These are phyloP conservation scores for Rhynchosporium secalis DNA, from an alignment of 2,329 filamentous ascomycete species.

Conservation along the genomic window DNA sequence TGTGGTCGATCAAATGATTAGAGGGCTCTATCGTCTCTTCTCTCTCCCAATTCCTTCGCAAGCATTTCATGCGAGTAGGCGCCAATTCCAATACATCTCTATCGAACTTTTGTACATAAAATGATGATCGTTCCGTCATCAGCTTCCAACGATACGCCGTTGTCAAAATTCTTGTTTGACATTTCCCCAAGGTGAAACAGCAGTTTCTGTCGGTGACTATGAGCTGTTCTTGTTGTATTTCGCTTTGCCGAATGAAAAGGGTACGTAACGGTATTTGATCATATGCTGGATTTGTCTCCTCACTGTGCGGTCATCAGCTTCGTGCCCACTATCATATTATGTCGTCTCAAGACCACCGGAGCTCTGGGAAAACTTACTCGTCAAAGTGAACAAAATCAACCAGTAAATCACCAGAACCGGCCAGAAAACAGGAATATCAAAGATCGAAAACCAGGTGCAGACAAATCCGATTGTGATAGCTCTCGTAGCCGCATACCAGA, in stretches of 20 bases:
- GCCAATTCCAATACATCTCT: slow-evolving; percentile 2
- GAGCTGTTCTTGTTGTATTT: slow-evolving; percentile 68
- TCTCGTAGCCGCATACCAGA: slow-evolving; percentile 95
- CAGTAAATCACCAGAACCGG: slow-evolving; percentile 97
- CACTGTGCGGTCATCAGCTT: slow-evolving; percentile 58
- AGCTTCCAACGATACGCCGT: background rate
- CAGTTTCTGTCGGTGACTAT: background rate
- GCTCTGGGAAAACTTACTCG: slow-evolving; percentile 64
- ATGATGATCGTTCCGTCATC: slow-evolving; percentile 15
- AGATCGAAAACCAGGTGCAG: slow-evolving; percentile 91
- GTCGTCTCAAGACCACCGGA: no score
- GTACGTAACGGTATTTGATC: slow-evolving; percentile 99
- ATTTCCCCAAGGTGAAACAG: background rate
- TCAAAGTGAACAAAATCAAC: slow-evolving; percentile 93
- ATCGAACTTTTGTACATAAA: slow-evolving; percentile 26
- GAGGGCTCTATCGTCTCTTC: slow-evolving; percentile 27
- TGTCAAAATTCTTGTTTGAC: background rate
- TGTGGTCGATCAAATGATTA: slow-evolving; percentile 25
- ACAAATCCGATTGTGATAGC: slow-evolving; percentile 79
- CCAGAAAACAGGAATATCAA: slow-evolving; percentile 99
- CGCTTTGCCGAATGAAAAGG: slow-evolving; percentile 88
- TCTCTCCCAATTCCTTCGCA: slow-evolving; percentile 2
- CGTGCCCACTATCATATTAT: background rate
- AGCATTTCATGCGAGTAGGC: slow-evolving; percentile 1
- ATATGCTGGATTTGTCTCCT: slow-evolving; percentile 99